phyloP scores from a whole-genome alignment of 2,329 filamentous ascomycete genomes.

The Seiridium cupressi region DNA sequence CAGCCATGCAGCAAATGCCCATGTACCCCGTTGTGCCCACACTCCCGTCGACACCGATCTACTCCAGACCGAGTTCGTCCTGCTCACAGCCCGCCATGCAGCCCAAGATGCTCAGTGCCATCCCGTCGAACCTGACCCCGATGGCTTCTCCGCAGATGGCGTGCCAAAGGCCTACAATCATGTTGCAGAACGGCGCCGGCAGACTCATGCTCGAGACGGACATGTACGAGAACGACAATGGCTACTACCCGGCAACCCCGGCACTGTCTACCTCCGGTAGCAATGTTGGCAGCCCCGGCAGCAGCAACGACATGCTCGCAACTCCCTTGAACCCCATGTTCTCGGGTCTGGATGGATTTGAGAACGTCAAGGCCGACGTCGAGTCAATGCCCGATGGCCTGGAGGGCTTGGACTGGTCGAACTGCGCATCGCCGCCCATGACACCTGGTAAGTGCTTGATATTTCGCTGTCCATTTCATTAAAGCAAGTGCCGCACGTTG shows the following conservation, averaged over 20 bases:
- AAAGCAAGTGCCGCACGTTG: too few relatives aligned
- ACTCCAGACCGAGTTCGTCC: conserved; percentile 64
- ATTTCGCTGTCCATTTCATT: conserved; percentile 7
- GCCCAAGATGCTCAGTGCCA: conserved; percentile 53
- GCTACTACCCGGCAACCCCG: conserved; percentile 81
- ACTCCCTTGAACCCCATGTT: conserved; percentile 83
- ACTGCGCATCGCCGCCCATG: conserved; percentile 78
- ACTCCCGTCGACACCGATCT: conserved; percentile 62
- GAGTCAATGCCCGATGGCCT: conserved; percentile 72
- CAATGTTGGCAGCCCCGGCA: conserved; percentile 81
- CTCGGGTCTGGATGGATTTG: conserved; percentile 66
- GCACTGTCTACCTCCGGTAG: conserved; percentile 84
- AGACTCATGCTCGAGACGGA: conserved; percentile 73
- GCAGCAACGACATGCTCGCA: conserved; percentile 66
- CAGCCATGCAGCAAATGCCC: conserved; percentile 48
- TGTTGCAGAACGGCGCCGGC: conserved; percentile 25
- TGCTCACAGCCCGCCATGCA: conserved; percentile 52
- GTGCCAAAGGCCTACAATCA: conserved; percentile 72
- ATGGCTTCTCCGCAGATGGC: conserved; percentile 73
- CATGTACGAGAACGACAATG: conserved; percentile 58
- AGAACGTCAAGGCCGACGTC: conserved; percentile 68
- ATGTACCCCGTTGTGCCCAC: conserved; percentile 55
- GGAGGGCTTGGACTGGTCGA: conserved; percentile 72
- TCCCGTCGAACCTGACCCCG: conserved; percentile 67
- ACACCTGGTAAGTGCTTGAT: conserved; percentile 73